These are phyloP conservation scores for Puccinia polysora DNA, from an alignment of 1,284 basidiomycete species.

Conservation along the genomic window DNA sequence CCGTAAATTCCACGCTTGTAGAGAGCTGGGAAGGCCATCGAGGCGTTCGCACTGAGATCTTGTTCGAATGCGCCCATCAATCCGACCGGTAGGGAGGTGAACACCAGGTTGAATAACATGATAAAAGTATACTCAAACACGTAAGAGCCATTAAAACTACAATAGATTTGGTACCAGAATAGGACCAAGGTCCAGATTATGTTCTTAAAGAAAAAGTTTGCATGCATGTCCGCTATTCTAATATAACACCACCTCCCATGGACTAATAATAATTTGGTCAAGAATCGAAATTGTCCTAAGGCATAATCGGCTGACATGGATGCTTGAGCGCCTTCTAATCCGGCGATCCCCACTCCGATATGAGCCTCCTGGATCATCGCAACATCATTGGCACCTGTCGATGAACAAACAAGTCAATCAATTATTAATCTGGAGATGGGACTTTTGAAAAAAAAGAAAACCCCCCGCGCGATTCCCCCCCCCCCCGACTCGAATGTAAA, in stretches of 20 bases:
- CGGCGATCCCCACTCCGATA: slow-evolving; percentile 87
- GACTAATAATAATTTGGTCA: slow-evolving; percentile 85
- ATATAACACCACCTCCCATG: slow-evolving; percentile 96
- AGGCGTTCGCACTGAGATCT: slow-evolving; percentile 83
- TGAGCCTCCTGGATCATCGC: slow-evolving; percentile 99
- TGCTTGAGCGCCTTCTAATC: slow-evolving; percentile 92
- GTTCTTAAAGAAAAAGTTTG: slow-evolving; percentile 98
- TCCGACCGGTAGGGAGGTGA: slow-evolving; percentile 89
- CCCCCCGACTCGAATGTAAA: not conserved
- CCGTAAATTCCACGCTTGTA: slow-evolving; percentile 89
- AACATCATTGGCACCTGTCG: slow-evolving; percentile 70
- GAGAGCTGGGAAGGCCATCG: slow-evolving; percentile 84
- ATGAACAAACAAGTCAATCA: slow-evolving; percentile 45
- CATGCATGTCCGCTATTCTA: slow-evolving; percentile 74
- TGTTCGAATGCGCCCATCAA: slow-evolving; percentile 92
- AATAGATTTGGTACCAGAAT: slow-evolving; percentile 88
- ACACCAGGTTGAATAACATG: slow-evolving; percentile 72
- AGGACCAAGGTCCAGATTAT: slow-evolving; percentile 84
- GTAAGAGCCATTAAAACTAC: slow-evolving; percentile 87
- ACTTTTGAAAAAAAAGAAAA: not conserved
- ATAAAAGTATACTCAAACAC: slow-evolving; percentile 87
- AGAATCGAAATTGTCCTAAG: slow-evolving; percentile 88
- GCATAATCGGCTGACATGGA: slow-evolving; percentile 99
- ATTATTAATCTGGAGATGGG: not conserved
- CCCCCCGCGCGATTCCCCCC: too few relatives aligned